These are phyloP conservation scores for Gonium pectorale DNA, from an alignment of 139 green algal genomes.

Conservation along the genomic window DNA sequence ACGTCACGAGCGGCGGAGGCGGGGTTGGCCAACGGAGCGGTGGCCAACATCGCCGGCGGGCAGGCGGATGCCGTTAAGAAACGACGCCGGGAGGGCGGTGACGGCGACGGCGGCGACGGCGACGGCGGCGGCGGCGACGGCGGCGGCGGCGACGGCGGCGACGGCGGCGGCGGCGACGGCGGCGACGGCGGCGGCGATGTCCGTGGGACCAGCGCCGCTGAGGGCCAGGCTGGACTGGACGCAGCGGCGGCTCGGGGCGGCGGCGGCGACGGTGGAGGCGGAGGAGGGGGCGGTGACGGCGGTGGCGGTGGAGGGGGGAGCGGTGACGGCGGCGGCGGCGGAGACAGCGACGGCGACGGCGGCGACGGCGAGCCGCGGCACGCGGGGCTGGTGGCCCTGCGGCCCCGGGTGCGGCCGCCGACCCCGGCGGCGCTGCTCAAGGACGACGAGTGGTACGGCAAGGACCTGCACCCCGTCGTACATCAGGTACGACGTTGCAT, in stretches of 20 bases:
- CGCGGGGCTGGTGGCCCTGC: slow-evolving; percentile 19
- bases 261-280: neutral
- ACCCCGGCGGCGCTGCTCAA: slow-evolving; percentile 54
- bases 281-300: neutral
- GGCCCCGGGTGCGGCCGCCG: slow-evolving; percentile 23
- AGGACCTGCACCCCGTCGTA: slow-evolving; percentile 52
- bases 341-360: neutral
- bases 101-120: neutral
- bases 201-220: neutral
- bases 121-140: neutral
- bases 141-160: neutral
- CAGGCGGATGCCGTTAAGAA: no score
- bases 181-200: neutral
- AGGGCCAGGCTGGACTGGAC: no score
- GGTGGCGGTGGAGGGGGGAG: neutral
- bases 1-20: no score
- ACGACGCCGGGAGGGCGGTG: no score
- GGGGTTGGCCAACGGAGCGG: no score
- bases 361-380: neutral
- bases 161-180: neutral
- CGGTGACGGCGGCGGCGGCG: neutral
- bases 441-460: slow-evolving; percentile 38
- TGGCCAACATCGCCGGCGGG: no score
- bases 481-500: slow-evolving; percentile 40
- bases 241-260: neutral